Percentiles rank a stretch among this genome's conserved stretches.
Conservation (phyloP, 192 early-diverging fungal genomes). For the Backusella sp. region DNA sequence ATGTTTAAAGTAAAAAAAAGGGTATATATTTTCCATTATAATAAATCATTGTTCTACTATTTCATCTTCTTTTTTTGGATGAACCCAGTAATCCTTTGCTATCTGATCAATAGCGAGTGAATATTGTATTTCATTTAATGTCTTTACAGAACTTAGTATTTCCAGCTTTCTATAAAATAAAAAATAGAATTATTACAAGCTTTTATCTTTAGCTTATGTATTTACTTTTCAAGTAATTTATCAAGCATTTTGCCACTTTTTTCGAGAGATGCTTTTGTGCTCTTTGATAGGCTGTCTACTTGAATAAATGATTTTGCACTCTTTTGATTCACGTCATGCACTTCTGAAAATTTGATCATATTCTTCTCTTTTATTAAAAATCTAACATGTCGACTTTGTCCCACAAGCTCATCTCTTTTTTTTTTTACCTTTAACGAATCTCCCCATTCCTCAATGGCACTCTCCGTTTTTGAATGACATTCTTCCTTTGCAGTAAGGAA, state of each 20-base stretch:
- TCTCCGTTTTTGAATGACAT: slow-evolving; percentile 7
- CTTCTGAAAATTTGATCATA: neutral
- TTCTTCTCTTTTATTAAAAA: neutral
- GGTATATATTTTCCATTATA: neutral
- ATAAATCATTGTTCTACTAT: neutral
- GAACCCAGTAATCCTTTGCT: neutral
- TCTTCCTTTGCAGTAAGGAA: slow-evolving; percentile 4
- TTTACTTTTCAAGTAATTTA: slow-evolving; percentile 4
- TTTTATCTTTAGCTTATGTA: neutral
- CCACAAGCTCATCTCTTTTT: neutral
- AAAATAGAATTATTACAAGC: neutral
- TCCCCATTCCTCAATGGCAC: slow-evolving; percentile 2
- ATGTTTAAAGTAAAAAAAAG: neutral
- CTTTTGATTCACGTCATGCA: slow-evolving; percentile 4
- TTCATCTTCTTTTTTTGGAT: neutral
- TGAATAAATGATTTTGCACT: slow-evolving; percentile 8
- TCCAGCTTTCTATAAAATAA: neutral
- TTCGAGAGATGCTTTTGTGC: neutral
- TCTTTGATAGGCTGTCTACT: neutral
- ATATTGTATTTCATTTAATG: neutral
- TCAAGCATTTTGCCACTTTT: slow-evolving; percentile 1
- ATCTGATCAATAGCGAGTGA: slow-evolving; percentile 3
- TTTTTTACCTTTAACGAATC: neutral
- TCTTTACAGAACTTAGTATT: neutral
- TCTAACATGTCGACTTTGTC: no score